Conservation (phyloP, 2,329 filamentous ascomycete genomes). For the Diaporthe sp. region DNA sequence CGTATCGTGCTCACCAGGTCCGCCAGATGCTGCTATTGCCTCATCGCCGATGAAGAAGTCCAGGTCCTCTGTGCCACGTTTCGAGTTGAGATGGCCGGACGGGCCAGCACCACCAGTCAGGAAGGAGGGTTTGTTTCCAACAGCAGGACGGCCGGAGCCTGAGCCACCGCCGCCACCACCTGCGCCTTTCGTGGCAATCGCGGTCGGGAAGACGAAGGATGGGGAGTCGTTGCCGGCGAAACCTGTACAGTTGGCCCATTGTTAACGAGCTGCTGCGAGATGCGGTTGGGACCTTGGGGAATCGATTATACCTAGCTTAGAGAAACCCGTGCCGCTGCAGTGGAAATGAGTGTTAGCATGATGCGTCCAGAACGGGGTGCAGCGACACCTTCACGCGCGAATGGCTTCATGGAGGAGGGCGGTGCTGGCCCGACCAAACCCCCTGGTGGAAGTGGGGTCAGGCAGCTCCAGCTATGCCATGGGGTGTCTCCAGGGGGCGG, state of each 20-base stretch:
- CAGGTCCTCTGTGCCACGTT: conserved; percentile 96
- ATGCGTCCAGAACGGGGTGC: neutral
- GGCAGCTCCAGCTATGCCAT: conserved; percentile 42
- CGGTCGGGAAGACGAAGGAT: conserved; percentile 98
- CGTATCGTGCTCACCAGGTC: conserved; percentile 74
- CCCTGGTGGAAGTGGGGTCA: conserved; percentile 43
- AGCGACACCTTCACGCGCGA: neutral
- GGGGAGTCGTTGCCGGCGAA: conserved; percentile 99
- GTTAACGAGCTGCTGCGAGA: conserved; percentile 8
- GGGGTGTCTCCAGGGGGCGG: conserved; percentile 47
- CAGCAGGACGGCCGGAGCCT: conserved; percentile 88
- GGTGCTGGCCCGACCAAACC: conserved; percentile 42
- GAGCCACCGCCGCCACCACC: conserved; percentile 79
- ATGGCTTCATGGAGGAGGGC: conserved; percentile 40
- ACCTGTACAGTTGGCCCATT: conserved; percentile 65
- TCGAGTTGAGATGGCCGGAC: conserved; percentile 85
- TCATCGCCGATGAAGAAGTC: conserved; percentile 99
- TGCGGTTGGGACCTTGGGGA: conserved; percentile 32
- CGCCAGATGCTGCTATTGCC: conserved; percentile 85
- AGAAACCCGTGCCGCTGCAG: conserved; percentile 96
- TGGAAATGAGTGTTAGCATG: conserved; percentile 55
- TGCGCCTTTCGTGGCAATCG: conserved; percentile 93
- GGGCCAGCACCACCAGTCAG: conserved; percentile 91
- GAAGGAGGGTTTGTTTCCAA: conserved; percentile 96
- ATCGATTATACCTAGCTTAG: conserved; percentile 86